A percentile compares a stretch with the other conserved stretches of the same genome.
phyloP scores from a whole-genome alignment of 2,329 filamentous ascomycete species.

The Didymellaceae sp. region DNA sequence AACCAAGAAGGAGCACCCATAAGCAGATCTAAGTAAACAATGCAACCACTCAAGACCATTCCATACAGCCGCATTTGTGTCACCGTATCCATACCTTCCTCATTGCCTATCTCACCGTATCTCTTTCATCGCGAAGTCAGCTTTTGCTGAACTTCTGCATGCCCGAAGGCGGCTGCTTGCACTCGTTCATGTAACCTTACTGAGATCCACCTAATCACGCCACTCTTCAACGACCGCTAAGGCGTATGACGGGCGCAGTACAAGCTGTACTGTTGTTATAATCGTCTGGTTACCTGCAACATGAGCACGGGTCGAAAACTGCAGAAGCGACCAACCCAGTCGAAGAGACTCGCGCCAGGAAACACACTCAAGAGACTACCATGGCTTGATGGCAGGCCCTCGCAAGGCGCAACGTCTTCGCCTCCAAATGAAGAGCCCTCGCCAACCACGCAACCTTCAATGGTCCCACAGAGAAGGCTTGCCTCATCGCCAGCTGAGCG shows the following conservation, averaged over 20 bases:
- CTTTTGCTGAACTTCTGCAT: constrained; percentile 14
- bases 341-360: constrained; percentile 20
- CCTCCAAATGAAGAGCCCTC: constrained; percentile 12
- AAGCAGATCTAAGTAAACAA: constrained; percentile 1
- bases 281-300: background rate
- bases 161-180: constrained; percentile 23
- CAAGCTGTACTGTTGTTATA: no score
- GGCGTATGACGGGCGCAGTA: no score
- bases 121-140: constrained; percentile 16
- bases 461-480: constrained; percentile 15
- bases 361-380: constrained; percentile 32
- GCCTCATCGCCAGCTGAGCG: constrained; percentile 11
- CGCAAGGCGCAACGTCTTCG: constrained; percentile 7
- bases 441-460: background rate
- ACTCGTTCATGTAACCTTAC: background rate
- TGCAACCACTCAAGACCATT: background rate
- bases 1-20: background rate
- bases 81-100: constrained; percentile 16
- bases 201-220: background rate
- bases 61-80: background rate
- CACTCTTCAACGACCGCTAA: background rate
- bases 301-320: no score
- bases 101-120: constrained; percentile 15
- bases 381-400: constrained; percentile 39
- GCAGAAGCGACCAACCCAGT: constrained; percentile 3